phyloP scores from a whole-genome alignment of 2,329 filamentous ascomycete species.

The Exophiala xenobiotica region DNA sequence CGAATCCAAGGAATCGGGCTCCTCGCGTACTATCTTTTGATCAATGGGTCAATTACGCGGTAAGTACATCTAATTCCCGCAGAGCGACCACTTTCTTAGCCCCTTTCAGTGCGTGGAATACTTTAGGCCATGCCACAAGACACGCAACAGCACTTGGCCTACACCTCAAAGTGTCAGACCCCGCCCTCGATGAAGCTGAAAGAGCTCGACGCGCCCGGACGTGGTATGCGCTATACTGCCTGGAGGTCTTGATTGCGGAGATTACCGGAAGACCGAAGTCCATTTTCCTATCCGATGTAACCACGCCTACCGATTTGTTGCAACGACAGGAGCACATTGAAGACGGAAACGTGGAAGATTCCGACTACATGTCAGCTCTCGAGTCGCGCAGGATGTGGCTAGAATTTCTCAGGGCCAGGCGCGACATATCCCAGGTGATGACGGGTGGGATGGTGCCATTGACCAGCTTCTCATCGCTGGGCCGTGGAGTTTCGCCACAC shows the following conservation, averaged over 20 bases:
- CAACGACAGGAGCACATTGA: background rate
- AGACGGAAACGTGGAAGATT: background rate
- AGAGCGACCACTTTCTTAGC: background rate
- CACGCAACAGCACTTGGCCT: slow-evolving; percentile 32
- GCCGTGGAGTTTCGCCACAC: slow-evolving; percentile 5
- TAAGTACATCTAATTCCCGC: slow-evolving; percentile 7
- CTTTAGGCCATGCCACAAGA: slow-evolving; percentile 30
- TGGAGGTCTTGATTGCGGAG: slow-evolving; percentile 31
- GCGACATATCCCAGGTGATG: slow-evolving; percentile 16
- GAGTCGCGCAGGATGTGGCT: slow-evolving; percentile 16
- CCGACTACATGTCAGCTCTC: background rate
- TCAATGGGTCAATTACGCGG: slow-evolving; percentile 32
- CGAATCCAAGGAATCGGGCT: slow-evolving; percentile 31
- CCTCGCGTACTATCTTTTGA: slow-evolving; percentile 24
- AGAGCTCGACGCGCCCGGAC: slow-evolving; percentile 23
- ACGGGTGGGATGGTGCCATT: slow-evolving; percentile 17
- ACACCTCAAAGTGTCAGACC: slow-evolving; percentile 28
- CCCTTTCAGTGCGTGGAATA: slow-evolving; percentile 31
- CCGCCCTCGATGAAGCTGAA: slow-evolving; percentile 13
- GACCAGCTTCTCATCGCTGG: slow-evolving; percentile 19
- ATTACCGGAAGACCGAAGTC: slow-evolving; percentile 32
- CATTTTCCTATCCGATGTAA: slow-evolving; percentile 26
- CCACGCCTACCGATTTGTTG: slow-evolving; percentile 17
- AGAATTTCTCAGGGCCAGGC: slow-evolving; percentile 13
- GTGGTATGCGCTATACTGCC: slow-evolving; percentile 31